phyloP scores from a whole-genome alignment of 2,329 filamentous ascomycete genomes.

The Botrytis cinerea region DNA sequence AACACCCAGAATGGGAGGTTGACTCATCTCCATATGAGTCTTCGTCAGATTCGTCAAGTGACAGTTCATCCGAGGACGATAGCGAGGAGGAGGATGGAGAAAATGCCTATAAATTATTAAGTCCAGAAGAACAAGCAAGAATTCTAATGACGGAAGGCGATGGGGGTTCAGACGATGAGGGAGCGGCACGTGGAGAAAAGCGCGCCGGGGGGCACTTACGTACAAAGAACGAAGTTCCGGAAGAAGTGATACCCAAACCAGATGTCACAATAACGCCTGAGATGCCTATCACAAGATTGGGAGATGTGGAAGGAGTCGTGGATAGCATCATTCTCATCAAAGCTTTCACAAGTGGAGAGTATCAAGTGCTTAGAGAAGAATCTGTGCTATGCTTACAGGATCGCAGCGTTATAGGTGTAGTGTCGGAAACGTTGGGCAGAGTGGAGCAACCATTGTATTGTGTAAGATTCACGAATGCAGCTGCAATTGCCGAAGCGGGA shows the following conservation, averaged over 20 bases:
- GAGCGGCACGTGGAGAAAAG: conserved; percentile 49
- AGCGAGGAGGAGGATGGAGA: conserved; percentile 55
- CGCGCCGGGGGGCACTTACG: conserved; percentile 56
- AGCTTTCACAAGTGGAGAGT: conserved; percentile 76
- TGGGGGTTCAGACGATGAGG: conserved; percentile 76
- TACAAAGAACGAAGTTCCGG: conserved; percentile 77
- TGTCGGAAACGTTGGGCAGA: conserved; percentile 84
- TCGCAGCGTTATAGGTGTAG: conserved; percentile 73
- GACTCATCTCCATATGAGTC: conserved; percentile 78
- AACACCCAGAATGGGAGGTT: conserved; percentile 78
- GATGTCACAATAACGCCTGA: conserved; percentile 75
- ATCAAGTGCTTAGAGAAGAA: conserved; percentile 79
- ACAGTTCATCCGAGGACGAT: conserved; percentile 56
- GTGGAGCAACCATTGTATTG: conserved; percentile 87
- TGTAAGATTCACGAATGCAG: conserved; percentile 69
- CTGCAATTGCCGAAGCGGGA: conserved; percentile 67
- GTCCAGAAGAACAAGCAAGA: conserved; percentile 78
- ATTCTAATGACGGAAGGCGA: conserved; percentile 79
- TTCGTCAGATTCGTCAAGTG: conserved; percentile 58
- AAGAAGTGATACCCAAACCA: conserved; percentile 69
- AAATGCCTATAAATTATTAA: conserved; percentile 70
- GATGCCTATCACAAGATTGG: conserved; percentile 76
- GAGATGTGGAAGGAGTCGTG: conserved; percentile 73
- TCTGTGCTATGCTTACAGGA: conserved; percentile 80
- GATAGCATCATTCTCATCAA: conserved; percentile 78